Evolutionary conservation across 2,329 filamentous ascomycete genomes (phyloP), one percentile per base, ranked within the genome.

Genomic region (Sporothrix globosa): DNA sequence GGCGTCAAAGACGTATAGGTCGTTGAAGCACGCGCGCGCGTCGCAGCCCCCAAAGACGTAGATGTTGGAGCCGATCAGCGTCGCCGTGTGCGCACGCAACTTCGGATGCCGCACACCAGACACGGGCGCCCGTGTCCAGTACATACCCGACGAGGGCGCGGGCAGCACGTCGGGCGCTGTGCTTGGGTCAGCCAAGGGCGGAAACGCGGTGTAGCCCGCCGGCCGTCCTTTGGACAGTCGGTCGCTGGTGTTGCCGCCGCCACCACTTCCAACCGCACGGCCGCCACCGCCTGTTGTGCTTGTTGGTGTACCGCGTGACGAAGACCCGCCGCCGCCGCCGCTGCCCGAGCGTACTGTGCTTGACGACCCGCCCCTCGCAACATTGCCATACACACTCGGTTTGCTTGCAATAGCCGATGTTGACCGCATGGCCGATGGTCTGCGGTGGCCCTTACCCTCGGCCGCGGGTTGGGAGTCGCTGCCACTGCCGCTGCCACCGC

Each of bases 1-100:
- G 63, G 88, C 88, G 76, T 91, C 89, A 67, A 91, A 81, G 19
- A 91, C 87, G 76, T 91, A 90, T 58, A 91, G 79, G 75, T 89
- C 87, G 78, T 90, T 91, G 80, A 91, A 91, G 79, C 89, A 91
- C 7, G 88, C 83, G 48, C 85, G 83, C 67, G 87, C 83, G 78
- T 91, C 88, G 79, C 89, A 91, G 13, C 89, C 89, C 34, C 89
- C 89, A 77, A 91, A 91, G 24, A 91, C 83, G 77, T 86, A 91
- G 69, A 91, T 83, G 75, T 88, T 91, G 69, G 87, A 90, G 11
- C 88, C 89, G 54, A 91, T 82, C 44, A 90, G 80, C 24, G 89
- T 90, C 44, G 87, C 87, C 58, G 89, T 91, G 78, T 91, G 89
- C 19, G 89, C 89, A 69, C 89, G 85, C 71, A 91, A 79, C 30